These are phyloP conservation scores for Alternaria sp. DNA, from an alignment of 2,329 filamentous ascomycete species.

Conservation along the genomic window DNA sequence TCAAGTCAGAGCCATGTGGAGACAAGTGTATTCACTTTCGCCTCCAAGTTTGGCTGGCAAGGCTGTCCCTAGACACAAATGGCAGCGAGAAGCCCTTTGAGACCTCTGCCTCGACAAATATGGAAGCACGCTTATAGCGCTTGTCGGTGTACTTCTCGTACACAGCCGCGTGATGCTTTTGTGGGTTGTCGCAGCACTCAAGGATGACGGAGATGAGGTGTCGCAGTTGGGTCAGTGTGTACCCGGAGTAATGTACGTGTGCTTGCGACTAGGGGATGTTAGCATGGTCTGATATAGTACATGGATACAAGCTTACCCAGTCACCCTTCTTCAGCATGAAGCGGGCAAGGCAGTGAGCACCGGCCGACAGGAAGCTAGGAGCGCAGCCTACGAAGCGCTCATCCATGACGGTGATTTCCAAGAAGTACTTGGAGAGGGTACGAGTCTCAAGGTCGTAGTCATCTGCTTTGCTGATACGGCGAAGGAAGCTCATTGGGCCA, in stretches of 20 bases:
- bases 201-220: constrained; percentile 78
- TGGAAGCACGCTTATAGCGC: constrained; percentile 83
- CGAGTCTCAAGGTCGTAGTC: constrained; percentile 96
- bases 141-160: constrained; percentile 92
- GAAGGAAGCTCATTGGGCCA: constrained; percentile 98
- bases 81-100: constrained; percentile 64
- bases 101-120: constrained; percentile 79
- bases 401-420: constrained; percentile 97
- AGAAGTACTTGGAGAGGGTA: constrained; percentile 95
- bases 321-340: constrained; percentile 88
- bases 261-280: constrained; percentile 68
- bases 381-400: constrained; percentile 93
- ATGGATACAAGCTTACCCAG: constrained; percentile 71
- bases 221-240: constrained; percentile 84
- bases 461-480: constrained; percentile 96
- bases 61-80: constrained; percentile 43
- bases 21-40: constrained; percentile 47
- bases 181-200: constrained; percentile 84
- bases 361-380: constrained; percentile 88
- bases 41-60: constrained; percentile 45
- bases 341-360: constrained; percentile 88
- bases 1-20: constrained; percentile 23
- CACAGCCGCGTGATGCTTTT: constrained; percentile 82
- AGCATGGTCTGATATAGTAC: constrained; percentile 31
- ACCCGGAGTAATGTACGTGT: constrained; percentile 92